Percentiles rank a stretch among this genome's conserved stretches.
Conservation (phyloP, 805 yeast species). For the Komagataella ulmi region DNA sequence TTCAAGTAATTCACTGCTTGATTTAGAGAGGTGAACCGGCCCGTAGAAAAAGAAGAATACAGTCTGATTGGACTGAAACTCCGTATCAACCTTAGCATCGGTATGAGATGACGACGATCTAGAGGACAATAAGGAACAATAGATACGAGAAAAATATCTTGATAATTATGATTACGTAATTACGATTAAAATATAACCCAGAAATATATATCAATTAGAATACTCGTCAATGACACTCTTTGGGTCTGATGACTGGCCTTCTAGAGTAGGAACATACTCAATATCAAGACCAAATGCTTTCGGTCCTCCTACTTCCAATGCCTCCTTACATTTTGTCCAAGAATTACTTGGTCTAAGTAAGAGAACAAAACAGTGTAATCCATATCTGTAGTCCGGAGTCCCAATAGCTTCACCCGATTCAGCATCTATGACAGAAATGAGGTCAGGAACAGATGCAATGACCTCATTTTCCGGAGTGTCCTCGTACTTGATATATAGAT, state of each 20-base stretch:
- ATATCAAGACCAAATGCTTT: conserved; percentile 21
- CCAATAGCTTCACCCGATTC: conserved; percentile 33
- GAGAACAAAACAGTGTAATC: conserved; percentile 27
- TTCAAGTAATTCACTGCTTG: background rate
- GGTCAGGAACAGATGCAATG: conserved; percentile 32
- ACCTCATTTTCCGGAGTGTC: conserved; percentile 12
- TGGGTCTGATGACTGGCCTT: conserved; percentile 11
- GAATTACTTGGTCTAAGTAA: conserved; percentile 22
- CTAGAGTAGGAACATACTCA: conserved; percentile 17
- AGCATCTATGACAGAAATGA: conserved; percentile 26
- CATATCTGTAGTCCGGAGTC: conserved; percentile 33
- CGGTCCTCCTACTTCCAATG: conserved; percentile 28
- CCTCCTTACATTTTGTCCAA: conserved; percentile 23
- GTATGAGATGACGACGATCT: background rate
- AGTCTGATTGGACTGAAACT: background rate
- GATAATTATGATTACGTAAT: conserved; percentile 2
- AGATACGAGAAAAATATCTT: background rate
- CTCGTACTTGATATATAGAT: conserved; percentile 20
- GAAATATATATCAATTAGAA: background rate
- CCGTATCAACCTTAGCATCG: background rate
- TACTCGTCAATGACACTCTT: conserved; percentile 26
- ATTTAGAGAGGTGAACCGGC: background rate
- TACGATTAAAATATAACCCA: background rate
- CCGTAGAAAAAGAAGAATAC: background rate
- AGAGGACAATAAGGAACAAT: background rate